These are phyloP conservation scores for Pythium biforme DNA, from an alignment of 352 stramenopile species.

Conservation along the genomic window DNA sequence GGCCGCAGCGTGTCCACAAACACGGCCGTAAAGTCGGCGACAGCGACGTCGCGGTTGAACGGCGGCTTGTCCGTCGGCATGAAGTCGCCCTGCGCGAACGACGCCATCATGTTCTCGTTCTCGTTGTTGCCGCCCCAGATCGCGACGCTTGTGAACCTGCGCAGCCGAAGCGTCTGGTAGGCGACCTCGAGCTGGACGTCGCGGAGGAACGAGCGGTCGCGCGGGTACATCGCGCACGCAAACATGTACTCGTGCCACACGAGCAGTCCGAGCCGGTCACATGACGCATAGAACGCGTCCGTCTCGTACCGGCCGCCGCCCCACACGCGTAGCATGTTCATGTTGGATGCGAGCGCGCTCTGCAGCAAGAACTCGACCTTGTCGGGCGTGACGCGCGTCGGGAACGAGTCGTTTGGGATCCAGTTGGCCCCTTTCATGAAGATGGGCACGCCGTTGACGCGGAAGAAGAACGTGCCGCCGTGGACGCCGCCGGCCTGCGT, in stretches of 20 bases:
- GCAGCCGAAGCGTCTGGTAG: constrained; percentile 62
- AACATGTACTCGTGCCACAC: constrained; percentile 93
- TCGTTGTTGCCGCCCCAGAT: constrained; percentile 92
- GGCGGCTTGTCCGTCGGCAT: constrained; percentile 37
- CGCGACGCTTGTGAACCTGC: constrained; percentile 78
- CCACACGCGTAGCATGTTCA: constrained; percentile 91
- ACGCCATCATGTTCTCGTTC: constrained; percentile 87
- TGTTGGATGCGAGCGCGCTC: constrained; percentile 62
- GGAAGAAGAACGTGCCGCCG: constrained; percentile 75
- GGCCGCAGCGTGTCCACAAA: constrained; percentile 77
- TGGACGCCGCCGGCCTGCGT: constrained; percentile 40
- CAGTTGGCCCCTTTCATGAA: constrained; percentile 82
- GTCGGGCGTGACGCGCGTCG: constrained; percentile 42
- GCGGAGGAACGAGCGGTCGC: constrained; percentile 57
- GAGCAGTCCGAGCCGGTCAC: constrained; percentile 80
- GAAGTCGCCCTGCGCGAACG: constrained; percentile 57
- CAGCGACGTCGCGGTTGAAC: constrained; percentile 80
- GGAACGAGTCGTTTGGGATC: constrained; percentile 78
- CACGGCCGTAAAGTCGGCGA: constrained; percentile 76
- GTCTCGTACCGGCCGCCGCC: constrained; percentile 86
- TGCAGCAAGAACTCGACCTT: constrained; percentile 49
- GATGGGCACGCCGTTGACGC: constrained; percentile 60
- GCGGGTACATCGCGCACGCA: constrained; percentile 84
- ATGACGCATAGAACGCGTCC: constrained; percentile 78
- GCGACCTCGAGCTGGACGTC: constrained; percentile 56